A percentile compares a stretch with the other conserved stretches of the same genome.
Evolutionary conservation across 768 basidiomycete species (phyloP).

Genomic region (Tulasnella calospora): DNA sequence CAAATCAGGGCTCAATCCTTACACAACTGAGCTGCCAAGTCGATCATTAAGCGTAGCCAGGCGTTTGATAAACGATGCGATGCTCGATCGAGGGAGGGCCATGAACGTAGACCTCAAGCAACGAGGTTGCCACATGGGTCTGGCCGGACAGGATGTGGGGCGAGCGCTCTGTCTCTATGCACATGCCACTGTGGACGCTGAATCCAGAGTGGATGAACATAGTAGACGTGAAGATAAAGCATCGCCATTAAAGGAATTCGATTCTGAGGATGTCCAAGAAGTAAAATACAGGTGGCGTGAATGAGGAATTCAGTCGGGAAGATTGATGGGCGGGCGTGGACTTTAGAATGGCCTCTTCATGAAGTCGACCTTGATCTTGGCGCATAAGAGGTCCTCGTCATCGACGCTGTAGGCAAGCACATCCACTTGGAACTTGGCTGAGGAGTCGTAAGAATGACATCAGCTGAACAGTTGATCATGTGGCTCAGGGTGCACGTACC

Average conservation of each 20-base stretch:
- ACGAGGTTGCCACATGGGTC: not conserved
- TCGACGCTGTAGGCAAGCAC: conserved; percentile 65
- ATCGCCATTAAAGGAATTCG: not conserved
- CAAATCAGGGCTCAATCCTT: not conserved
- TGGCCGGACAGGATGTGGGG: not conserved
- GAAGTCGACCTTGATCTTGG: conserved; percentile 76
- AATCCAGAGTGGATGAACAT: not conserved
- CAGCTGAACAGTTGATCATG: not conserved
- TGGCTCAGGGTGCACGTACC: conserved; percentile 38
- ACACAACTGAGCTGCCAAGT: not conserved
- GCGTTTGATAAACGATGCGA: not conserved
- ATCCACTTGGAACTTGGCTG: conserved; percentile 79
- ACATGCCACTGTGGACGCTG: not conserved
- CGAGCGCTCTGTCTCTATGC: not conserved
- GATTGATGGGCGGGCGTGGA: not conserved
- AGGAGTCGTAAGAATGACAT: conserved; percentile 7
- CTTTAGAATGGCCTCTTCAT: conserved; percentile 29
- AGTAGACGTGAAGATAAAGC: not conserved
- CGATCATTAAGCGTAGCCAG: not conserved
- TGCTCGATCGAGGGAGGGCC: not conserved
- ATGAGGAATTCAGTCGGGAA: not conserved
- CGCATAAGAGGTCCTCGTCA: conserved; percentile 73
- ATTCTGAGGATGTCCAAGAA: not conserved
- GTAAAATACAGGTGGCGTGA: not conserved
- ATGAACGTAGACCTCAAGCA: not conserved